phyloP scores from a whole-genome alignment of 1,139 yeast species.

The Protomyces macrosporus region DNA sequence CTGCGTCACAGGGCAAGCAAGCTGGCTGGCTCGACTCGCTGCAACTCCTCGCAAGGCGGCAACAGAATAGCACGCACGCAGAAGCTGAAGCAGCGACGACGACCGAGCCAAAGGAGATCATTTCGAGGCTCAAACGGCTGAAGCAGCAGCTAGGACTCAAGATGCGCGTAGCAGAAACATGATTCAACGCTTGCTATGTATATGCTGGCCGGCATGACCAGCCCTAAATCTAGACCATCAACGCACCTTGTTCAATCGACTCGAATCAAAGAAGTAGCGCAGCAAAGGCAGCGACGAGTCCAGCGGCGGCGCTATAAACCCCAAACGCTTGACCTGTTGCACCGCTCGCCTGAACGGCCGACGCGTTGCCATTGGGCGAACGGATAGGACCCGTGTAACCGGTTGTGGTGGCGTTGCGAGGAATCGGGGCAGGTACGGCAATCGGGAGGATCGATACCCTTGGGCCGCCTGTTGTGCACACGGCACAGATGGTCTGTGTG shows the following conservation, averaged over 20 bases:
- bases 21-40: not conserved
- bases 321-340: conserved; percentile 1
- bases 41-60: not conserved
- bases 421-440: not conserved
- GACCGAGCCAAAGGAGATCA: not conserved
- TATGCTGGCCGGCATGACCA: not conserved
- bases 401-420: not conserved
- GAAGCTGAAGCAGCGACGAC: not conserved
- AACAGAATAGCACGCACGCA: not conserved
- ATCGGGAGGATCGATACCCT: not conserved
- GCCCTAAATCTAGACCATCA: not conserved
- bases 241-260: not conserved
- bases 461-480: not conserved
- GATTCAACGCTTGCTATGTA: not conserved
- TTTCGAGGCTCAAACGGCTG: not conserved
- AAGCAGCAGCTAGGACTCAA: not conserved
- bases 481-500: conserved; percentile 2
- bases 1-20: conserved; percentile 2
- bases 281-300: conserved; percentile 14
- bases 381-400: conserved; percentile 10
- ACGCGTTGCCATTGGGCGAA: not conserved
- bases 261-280: conserved; percentile 2
- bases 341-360: not conserved
- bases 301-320: conserved; percentile 5
- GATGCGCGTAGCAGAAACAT: not conserved